phyloP scores from a whole-genome alignment of 2,329 filamentous ascomycete species.

The Exophiala sideris region DNA sequence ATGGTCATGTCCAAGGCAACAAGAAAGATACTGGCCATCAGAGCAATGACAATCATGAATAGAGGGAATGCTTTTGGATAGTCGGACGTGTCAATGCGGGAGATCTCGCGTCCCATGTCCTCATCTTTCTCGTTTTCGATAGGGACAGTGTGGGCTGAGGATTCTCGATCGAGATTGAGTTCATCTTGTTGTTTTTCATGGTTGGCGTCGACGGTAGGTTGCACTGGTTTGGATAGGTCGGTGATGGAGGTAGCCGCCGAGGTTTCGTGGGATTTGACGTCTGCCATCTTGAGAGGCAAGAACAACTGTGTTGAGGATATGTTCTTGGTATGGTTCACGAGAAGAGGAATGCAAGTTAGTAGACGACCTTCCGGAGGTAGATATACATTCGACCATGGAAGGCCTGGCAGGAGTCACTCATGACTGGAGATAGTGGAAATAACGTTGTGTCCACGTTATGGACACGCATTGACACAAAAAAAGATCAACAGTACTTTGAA shows the following conservation, averaged over 20 bases:
- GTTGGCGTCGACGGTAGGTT: conserved; percentile 2
- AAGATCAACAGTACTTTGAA: not conserved
- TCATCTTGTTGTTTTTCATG: conserved; percentile 11
- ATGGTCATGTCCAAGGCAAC: conserved; percentile 33
- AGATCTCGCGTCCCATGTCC: conserved; percentile 23
- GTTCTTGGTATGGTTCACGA: not conserved
- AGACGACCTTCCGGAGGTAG: not conserved
- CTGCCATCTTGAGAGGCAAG: conserved; percentile 10
- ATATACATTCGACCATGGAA: not conserved
- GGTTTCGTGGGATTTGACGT: conserved; percentile 8
- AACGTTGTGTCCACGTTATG: not conserved
- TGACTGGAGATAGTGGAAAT: not conserved
- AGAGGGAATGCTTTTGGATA: conserved; percentile 26
- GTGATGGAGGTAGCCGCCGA: conserved; percentile 20
- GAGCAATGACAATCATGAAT: conserved; percentile 26
- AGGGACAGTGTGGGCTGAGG: conserved; percentile 3
- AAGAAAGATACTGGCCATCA: conserved; percentile 27
- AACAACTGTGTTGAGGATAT: not conserved
- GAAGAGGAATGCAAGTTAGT: not conserved
- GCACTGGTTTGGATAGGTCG: conserved; percentile 23
- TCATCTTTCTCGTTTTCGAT: conserved; percentile 12
- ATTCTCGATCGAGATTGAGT: not conserved
- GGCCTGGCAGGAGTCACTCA: not conserved
- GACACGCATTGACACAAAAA: not conserved
- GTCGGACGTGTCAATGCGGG: conserved; percentile 28